These are phyloP conservation scores for Ophioceras dolichostomum DNA, from an alignment of 2,329 filamentous ascomycete species.

Conservation along the genomic window DNA sequence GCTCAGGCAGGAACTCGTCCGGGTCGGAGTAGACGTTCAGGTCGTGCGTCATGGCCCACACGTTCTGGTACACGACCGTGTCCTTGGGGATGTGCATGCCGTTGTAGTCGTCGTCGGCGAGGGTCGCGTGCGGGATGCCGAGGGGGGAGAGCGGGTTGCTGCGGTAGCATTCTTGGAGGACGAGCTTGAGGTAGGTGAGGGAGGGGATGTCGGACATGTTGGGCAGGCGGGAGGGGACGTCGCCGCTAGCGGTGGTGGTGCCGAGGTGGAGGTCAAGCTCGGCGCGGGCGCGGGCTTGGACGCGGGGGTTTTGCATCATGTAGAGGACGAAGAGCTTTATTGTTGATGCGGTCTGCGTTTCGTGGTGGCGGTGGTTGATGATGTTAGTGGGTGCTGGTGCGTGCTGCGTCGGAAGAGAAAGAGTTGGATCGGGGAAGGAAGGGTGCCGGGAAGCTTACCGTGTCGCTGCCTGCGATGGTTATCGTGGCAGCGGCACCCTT, in stretches of 20 bases:
- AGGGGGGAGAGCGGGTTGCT: conserved; percentile 20
- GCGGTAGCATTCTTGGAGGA: conserved; percentile 22
- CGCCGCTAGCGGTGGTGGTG: background rate
- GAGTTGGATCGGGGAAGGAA: too few species aligned
- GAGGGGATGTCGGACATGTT: conserved; percentile 9
- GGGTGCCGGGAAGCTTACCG: conserved; percentile 5
- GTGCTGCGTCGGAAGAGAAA: too few species aligned
- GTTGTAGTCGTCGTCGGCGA: conserved; percentile 25
- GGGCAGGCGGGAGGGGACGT: conserved; percentile 17
- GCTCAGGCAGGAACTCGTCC: conserved; percentile 17
- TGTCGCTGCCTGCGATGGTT: conserved; percentile 15
- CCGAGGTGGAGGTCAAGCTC: conserved; percentile 25
- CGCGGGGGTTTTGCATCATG: conserved; percentile 24
- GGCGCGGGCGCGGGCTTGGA: conserved; percentile 17
- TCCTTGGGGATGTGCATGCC: conserved; percentile 32
- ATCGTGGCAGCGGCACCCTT: conserved; percentile 15
- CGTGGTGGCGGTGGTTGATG: background rate
- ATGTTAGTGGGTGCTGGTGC: too few species aligned
- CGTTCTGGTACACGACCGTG: conserved; percentile 26
- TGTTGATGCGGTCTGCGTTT: conserved; percentile 13
- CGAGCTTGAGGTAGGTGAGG: conserved; percentile 22
- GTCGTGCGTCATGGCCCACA: conserved; percentile 25
- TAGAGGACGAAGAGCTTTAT: conserved; percentile 23
- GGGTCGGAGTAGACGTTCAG: conserved; percentile 16
- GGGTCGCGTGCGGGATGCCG: conserved; percentile 24